phyloP scores from a whole-genome alignment of 495 filamentous ascomycete species.

The Aspergillus mulundensis region DNA sequence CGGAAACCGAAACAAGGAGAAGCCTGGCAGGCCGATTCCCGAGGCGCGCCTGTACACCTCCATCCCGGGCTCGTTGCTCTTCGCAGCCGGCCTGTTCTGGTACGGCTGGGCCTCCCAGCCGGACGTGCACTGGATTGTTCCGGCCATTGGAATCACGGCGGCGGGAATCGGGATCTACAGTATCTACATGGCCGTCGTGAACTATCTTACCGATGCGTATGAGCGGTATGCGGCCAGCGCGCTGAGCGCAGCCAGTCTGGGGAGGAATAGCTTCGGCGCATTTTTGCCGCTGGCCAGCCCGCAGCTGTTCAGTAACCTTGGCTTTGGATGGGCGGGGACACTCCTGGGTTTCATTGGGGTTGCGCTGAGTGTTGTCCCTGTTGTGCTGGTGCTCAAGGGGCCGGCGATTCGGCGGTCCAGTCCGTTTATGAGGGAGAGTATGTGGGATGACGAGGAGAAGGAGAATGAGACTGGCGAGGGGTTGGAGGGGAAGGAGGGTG shows the following conservation, averaged over 20 bases:
- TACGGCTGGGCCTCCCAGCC: constrained; percentile 36
- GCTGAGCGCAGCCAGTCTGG: constrained; percentile 32
- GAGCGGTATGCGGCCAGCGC: constrained; percentile 38
- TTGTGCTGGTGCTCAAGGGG: constrained; percentile 35
- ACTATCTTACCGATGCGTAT: constrained; percentile 46
- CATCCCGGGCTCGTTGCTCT: constrained; percentile 39
- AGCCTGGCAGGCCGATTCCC: constrained; percentile 30
- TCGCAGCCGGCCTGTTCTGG: constrained; percentile 40
- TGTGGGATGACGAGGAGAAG: constrained; percentile 18
- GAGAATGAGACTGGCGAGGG: constrained; percentile 16
- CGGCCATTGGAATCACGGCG: constrained; percentile 30
- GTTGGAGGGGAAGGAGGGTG: constrained; percentile 9
- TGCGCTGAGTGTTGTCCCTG: constrained; percentile 33
- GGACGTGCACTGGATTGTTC: constrained; percentile 39
- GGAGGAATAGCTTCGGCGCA: constrained; percentile 32
- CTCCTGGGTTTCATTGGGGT: constrained; percentile 40
- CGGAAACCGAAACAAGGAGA: constrained; percentile 23
- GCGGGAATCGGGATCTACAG: constrained; percentile 40
- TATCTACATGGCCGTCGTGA: constrained; percentile 47
- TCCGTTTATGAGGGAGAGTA: constrained; percentile 35
- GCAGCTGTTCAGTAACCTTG: constrained; percentile 36
- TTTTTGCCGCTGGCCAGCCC: constrained; percentile 37
- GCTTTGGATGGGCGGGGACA: constrained; percentile 42
- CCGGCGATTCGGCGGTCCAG: constrained; percentile 30
- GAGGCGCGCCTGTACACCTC: constrained; percentile 41